phyloP scores from a whole-genome alignment of 441 rosid genomes.

The Croton setiger region DNA sequence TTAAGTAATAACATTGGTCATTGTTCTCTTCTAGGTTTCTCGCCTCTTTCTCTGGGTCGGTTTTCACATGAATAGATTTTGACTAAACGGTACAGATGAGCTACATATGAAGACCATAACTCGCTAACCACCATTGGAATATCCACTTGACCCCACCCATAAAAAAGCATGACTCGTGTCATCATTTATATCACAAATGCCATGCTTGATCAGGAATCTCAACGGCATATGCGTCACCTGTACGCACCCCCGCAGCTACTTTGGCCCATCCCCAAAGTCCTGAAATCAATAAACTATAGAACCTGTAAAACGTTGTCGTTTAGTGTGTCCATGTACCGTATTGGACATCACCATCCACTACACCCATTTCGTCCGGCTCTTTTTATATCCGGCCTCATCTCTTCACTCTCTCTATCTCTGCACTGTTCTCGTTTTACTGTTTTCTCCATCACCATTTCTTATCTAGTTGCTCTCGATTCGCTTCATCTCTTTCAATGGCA shows the following conservation, averaged over 20 bases:
- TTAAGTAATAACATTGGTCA: too few species aligned
- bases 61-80: too few species aligned
- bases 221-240: constrained; percentile 17
- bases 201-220: background rate
- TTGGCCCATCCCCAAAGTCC: background rate
- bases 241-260: background rate
- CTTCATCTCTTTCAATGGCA: constrained; percentile 49
- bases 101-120: background rate
- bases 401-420: background rate
- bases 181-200: background rate
- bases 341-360: background rate
- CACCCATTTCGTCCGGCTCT: background rate
- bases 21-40: too few species aligned
- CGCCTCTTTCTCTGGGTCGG: too few species aligned
- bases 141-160: background rate
- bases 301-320: background rate
- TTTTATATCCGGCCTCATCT: background rate
- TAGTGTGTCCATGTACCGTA: background rate
- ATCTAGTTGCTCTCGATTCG: background rate
- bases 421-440: background rate
- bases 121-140: background rate
- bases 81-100: background rate
- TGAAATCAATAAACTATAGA: background rate
- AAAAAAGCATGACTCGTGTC: constrained; percentile 1
- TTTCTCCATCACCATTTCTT: background rate